A percentile compares a stretch with the other conserved stretches of the same genome.
Conservation (phyloP, 2,329 filamentous ascomycete genomes). For the Emericellopsis cladophorae region DNA sequence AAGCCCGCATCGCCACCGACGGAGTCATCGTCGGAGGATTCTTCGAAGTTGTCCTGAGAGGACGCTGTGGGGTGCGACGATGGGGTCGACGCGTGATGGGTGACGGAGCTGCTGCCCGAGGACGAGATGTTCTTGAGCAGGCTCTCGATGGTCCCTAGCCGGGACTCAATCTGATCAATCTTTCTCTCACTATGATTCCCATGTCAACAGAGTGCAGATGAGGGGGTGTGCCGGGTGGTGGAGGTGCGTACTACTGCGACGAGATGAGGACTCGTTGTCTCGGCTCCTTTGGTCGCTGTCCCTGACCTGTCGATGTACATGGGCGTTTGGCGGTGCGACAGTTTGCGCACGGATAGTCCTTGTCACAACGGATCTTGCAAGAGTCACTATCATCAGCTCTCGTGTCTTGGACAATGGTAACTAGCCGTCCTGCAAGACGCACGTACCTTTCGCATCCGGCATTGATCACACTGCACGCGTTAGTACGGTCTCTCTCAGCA, state of each 20-base stretch:
- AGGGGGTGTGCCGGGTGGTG: background rate
- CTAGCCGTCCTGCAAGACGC: background rate
- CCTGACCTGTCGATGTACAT: slow-evolving; percentile 41
- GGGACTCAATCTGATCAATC: slow-evolving; percentile 33
- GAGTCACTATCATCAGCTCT: background rate
- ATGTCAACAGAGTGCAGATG: background rate
- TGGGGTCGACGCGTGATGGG: slow-evolving; percentile 7
- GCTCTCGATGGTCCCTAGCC: slow-evolving; percentile 30
- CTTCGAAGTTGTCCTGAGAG: slow-evolving; percentile 21
- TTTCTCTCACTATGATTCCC: slow-evolving; percentile 31
- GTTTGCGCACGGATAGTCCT: slow-evolving; percentile 44
- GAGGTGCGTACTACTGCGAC: slow-evolving; percentile 40
- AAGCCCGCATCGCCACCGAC: slow-evolving; percentile 36
- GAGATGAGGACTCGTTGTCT: slow-evolving; percentile 46
- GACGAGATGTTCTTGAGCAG: slow-evolving; percentile 24
- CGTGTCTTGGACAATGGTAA: background rate
- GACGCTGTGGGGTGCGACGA: slow-evolving; percentile 1
- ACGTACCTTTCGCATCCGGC: slow-evolving; percentile 26
- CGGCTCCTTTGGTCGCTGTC: slow-evolving; percentile 40
- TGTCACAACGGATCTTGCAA: slow-evolving; percentile 44
- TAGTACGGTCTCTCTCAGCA: slow-evolving; percentile 6
- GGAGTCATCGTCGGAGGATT: slow-evolving; percentile 24
- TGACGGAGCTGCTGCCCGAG: slow-evolving; percentile 7
- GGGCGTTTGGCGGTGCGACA: slow-evolving; percentile 38
- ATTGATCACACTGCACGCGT: slow-evolving; percentile 28